These are phyloP conservation scores for Quercus glauca DNA, from an alignment of 306 rosid genomes.

Conservation along the genomic window DNA sequence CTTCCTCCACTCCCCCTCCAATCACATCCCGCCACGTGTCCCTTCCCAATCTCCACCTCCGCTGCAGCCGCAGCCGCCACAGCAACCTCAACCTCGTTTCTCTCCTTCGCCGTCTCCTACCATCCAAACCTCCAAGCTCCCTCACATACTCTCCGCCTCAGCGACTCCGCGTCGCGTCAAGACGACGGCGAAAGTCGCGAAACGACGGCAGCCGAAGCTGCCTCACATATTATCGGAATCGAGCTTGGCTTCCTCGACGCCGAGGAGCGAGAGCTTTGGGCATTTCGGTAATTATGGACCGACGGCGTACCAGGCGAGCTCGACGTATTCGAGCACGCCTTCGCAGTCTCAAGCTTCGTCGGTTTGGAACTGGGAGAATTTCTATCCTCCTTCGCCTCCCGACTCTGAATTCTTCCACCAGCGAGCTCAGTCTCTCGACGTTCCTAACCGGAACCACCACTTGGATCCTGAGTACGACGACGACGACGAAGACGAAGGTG, in stretches of 20 bases:
- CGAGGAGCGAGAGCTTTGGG: conserved; percentile 44
- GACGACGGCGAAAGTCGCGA: conserved; percentile 34
- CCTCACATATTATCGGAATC: conserved; percentile 95
- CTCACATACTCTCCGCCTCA: conserved; percentile 49
- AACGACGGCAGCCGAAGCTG: conserved; percentile 50
- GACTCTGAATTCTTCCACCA: conserved; percentile 68
- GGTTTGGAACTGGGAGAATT: conserved; percentile 95
- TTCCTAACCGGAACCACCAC: neutral
- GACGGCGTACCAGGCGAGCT: conserved; percentile 62
- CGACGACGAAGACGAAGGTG: conserved; percentile 19
- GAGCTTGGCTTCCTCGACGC: conserved; percentile 54
- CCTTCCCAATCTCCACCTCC: conserved; percentile 52
- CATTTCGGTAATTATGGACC: conserved; percentile 31
- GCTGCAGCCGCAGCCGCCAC: conserved; percentile 35
- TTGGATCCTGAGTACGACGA: conserved; percentile 18
- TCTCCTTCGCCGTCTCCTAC: conserved; percentile 49
- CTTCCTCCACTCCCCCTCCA: conserved; percentile 48
- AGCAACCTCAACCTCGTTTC: conserved; percentile 22
- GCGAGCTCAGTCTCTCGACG: conserved; percentile 16
- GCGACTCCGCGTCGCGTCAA: conserved; percentile 5
- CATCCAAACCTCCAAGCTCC: conserved; percentile 57
- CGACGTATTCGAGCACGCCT: conserved; percentile 82
- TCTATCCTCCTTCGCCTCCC: conserved; percentile 95
- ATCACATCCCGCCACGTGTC: conserved; percentile 31
- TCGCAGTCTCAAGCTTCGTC: conserved; percentile 96